phyloP scores from a whole-genome alignment of 2,329 filamentous ascomycete species.

The Lizonia empirigonia region DNA sequence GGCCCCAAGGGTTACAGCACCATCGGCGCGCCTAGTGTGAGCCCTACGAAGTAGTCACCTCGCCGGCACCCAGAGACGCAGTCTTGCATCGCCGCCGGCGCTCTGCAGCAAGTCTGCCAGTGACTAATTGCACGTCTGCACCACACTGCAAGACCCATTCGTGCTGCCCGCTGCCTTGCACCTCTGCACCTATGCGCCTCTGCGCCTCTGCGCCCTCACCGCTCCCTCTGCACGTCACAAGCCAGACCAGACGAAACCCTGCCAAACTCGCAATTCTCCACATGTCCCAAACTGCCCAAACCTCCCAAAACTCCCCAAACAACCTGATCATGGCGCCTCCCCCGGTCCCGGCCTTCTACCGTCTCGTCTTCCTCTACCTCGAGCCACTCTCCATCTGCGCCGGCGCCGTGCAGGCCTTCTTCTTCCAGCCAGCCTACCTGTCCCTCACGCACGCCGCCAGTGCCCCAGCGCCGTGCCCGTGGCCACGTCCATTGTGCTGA shows the following conservation, averaged over 20 bases:
- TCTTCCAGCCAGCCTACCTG: constrained; percentile 64
- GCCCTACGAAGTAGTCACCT: constrained; percentile 2
- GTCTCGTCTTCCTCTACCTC: constrained; percentile 75
- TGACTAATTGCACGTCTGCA: neutral
- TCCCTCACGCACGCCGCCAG: constrained; percentile 64
- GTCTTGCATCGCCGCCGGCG: too few species aligned
- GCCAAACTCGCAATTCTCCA: too few species aligned
- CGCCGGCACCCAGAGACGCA: neutral
- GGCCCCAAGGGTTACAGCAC: neutral
- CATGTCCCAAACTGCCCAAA: too few species aligned
- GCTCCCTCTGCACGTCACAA: too few species aligned
- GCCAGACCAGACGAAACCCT: too few species aligned
- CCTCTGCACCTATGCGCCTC: neutral
- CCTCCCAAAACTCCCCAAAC: constrained; percentile 24
- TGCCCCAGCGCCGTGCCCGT: constrained; percentile 58
- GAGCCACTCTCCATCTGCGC: constrained; percentile 64
- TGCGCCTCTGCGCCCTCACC: constrained; percentile 3
- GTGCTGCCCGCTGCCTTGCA: neutral
- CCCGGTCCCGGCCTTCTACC: constrained; percentile 65
- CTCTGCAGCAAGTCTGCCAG: too few species aligned
- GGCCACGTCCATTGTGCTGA: constrained; percentile 69
- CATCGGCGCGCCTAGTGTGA: constrained; percentile 1
- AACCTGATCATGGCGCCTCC: constrained; percentile 40
- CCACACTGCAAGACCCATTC: neutral
- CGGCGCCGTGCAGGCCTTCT: constrained; percentile 61